A percentile compares a stretch with the other conserved stretches of the same genome.
phyloP scores from a whole-genome alignment of 108 stramenopile genomes.

The Skeletonema menzelii region DNA sequence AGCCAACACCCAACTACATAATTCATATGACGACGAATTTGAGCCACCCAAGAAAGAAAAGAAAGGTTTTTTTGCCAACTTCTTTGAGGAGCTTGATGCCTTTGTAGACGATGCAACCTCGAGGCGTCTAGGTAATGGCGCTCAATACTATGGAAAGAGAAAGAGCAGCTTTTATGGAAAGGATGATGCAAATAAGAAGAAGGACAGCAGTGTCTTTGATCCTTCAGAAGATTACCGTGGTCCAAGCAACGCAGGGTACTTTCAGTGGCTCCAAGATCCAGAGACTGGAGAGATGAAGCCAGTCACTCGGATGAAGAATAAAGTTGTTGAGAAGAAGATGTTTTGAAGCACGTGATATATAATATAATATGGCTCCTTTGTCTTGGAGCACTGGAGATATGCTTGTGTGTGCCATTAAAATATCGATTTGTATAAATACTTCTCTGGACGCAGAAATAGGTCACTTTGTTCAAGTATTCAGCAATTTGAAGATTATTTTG shows the following conservation, averaged over 20 bases:
- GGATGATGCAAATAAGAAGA: conserved; percentile 66
- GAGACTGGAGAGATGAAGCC: conserved; percentile 69
- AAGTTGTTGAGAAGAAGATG: conserved; percentile 63
- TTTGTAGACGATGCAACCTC: conserved; percentile 90
- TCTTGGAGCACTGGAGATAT: too few relatives aligned
- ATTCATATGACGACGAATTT: conserved; percentile 23
- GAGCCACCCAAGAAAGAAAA: conserved; percentile 21
- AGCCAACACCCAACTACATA: neutral
- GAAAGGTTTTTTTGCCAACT: conserved; percentile 61
- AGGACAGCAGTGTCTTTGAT: conserved; percentile 30
- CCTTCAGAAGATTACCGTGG: conserved; percentile 76
- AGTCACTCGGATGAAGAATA: conserved; percentile 72
- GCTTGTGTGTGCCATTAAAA: neutral
- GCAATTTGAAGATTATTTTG: conserved; percentile 1
- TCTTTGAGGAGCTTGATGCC: conserved; percentile 84
- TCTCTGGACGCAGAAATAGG: neutral
- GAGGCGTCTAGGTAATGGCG: conserved; percentile 75
- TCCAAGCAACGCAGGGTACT: conserved; percentile 72
- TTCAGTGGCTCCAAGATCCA: conserved; percentile 85
- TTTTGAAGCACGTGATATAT: neutral
- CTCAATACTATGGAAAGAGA: conserved; percentile 83
- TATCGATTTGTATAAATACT: neutral
- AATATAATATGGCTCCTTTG: neutral
- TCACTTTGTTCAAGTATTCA: neutral
- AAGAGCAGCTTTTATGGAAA: conserved; percentile 72